These are phyloP conservation scores for Blastocystis sp. DNA, from an alignment of 352 stramenopile species.

Conservation along the genomic window DNA sequence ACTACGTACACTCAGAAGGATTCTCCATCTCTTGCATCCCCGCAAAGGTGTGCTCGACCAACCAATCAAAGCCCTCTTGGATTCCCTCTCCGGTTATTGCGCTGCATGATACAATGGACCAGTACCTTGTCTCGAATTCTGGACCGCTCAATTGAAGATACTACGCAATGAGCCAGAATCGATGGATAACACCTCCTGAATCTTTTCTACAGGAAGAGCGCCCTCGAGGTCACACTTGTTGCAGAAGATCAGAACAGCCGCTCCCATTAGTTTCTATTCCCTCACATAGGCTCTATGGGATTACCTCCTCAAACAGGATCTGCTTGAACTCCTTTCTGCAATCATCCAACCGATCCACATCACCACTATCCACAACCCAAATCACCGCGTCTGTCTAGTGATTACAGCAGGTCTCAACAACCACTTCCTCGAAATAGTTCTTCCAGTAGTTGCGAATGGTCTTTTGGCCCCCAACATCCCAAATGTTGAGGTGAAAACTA, in stretches of 20 bases:
- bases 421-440: conserved; percentile 96
- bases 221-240: conserved; percentile 97
- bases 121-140: conserved; percentile 77
- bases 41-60: conserved; percentile 90
- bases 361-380: conserved; percentile 95
- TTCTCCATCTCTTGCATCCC: conserved; percentile 86
- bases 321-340: conserved; percentile 85
- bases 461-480: conserved; percentile 97
- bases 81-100: conserved; percentile 91
- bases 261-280: conserved; percentile 90
- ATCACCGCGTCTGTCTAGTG: conserved; percentile 92
- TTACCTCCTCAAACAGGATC: conserved; percentile 83
- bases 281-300: conserved; percentile 71
- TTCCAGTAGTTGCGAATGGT: conserved; percentile 98
- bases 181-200: conserved; percentile 76
- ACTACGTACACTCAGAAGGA: conserved; percentile 73
- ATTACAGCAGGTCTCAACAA: not conserved
- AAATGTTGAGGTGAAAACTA: conserved; percentile 78
- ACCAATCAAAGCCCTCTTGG: conserved; percentile 92
- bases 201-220: conserved; percentile 84
- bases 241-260: conserved; percentile 95
- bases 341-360: conserved; percentile 87
- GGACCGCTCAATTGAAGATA: conserved; percentile 69
- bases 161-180: not conserved
- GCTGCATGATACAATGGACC: conserved; percentile 85